Evolutionary conservation across 1,284 basidiomycete genomes (phyloP).

Genomic region (Blastosporella zonata): DNA sequence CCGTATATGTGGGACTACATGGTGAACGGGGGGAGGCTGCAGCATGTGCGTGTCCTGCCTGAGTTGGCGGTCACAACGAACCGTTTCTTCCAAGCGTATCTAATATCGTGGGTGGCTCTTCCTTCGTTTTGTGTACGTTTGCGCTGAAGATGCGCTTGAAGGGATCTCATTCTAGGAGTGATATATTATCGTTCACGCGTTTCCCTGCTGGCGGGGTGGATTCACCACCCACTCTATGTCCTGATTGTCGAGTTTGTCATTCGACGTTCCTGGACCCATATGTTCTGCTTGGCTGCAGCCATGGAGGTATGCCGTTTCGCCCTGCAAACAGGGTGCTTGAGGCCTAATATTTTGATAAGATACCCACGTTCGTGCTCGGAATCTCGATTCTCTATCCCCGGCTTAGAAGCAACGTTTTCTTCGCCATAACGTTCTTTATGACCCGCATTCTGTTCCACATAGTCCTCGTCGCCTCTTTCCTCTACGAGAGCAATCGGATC

Average conservation of each 20-base stretch:
- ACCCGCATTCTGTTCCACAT: conserved; percentile 53
- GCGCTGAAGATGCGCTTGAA: background rate
- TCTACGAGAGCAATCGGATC: conserved; percentile 31
- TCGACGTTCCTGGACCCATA: conserved; percentile 36
- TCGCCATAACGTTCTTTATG: conserved; percentile 49
- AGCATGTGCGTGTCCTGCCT: conserved; percentile 22
- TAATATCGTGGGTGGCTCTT: conserved; percentile 34
- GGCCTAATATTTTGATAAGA: conserved; percentile 29
- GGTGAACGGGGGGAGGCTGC: conserved; percentile 30
- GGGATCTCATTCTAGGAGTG: conserved; percentile 16
- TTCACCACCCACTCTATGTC: conserved; percentile 56
- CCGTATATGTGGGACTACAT: conserved; percentile 46
- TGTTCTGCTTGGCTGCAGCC: conserved; percentile 45
- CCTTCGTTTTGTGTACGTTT: background rate
- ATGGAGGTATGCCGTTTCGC: conserved; percentile 49
- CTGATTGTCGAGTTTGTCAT: conserved; percentile 44
- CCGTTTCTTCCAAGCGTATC: conserved; percentile 48
- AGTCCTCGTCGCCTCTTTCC: conserved; percentile 36
- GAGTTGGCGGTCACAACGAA: conserved; percentile 25
- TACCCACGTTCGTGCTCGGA: conserved; percentile 57
- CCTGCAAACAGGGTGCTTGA: background rate
- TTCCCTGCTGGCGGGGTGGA: conserved; percentile 45
- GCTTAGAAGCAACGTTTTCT: conserved; percentile 48
- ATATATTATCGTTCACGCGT: conserved; percentile 18
- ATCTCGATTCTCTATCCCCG: conserved; percentile 44